phyloP scores from a whole-genome alignment of 1,284 basidiomycete species.

The Microbotryum lychnidis-dioicae region DNA sequence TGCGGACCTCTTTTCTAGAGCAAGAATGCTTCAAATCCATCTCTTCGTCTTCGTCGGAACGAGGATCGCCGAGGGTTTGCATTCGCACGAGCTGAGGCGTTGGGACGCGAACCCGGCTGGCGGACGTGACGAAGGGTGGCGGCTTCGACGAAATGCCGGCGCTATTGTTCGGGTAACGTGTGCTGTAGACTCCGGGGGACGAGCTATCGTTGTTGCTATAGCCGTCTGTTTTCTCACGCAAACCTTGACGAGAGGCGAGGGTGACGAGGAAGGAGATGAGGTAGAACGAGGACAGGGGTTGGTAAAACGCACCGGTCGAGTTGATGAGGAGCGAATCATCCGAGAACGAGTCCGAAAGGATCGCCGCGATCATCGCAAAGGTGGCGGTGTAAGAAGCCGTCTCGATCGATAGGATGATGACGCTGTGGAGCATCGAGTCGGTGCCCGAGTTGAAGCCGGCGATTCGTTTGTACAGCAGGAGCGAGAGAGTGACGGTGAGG shows the following conservation, averaged over 20 bases:
- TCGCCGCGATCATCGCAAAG: background rate
- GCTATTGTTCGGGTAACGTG: too few species aligned
- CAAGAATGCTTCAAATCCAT: too few species aligned
- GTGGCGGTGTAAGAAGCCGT: conserved; percentile 10
- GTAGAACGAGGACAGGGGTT: conserved; percentile 18
- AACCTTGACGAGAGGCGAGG: background rate
- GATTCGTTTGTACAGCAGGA: conserved; percentile 5
- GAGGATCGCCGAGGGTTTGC: too few species aligned
- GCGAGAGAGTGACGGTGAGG: conserved; percentile 6
- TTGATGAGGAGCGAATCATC: background rate
- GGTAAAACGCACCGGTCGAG: background rate
- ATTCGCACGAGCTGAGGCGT: too few species aligned
- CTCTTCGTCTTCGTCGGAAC: too few species aligned
- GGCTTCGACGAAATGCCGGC: too few species aligned
- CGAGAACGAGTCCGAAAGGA: conserved; percentile 6
- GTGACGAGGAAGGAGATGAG: conserved; percentile 21
- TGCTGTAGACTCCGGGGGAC: too few species aligned
- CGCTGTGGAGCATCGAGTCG: conserved; percentile 6
- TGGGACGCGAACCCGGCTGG: too few species aligned
- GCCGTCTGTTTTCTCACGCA: too few species aligned
- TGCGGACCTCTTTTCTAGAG: too few species aligned
- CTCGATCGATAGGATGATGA: conserved; percentile 9
- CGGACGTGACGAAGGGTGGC: too few species aligned
- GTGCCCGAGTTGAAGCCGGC: conserved; percentile 4
- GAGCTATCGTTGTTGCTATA: too few species aligned